Evolutionary conservation across 2,329 filamentous ascomycete species (phyloP).

Genomic region (Cercospora beticola): DNA sequence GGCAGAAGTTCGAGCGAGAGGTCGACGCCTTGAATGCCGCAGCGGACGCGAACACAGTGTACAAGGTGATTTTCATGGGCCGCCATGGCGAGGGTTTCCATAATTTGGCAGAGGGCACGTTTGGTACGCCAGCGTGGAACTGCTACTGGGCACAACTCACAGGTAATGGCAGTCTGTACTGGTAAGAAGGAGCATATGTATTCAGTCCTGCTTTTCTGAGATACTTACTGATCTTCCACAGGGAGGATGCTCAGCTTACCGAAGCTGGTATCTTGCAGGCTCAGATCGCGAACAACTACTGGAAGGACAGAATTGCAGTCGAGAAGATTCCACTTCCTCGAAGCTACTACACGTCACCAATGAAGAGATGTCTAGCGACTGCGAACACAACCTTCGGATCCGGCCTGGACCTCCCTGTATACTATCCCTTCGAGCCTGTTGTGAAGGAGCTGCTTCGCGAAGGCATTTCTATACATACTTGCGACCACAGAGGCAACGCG

Average conservation of each 20-base stretch:
- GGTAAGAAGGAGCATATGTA: conserved; percentile 40
- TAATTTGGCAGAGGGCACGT: conserved; percentile 64
- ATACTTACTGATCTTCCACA: background rate
- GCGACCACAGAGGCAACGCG: conserved; percentile 60
- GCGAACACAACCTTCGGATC: conserved; percentile 60
- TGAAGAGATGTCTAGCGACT: conserved; percentile 63
- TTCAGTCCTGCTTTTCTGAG: background rate
- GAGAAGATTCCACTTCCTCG: conserved; percentile 62
- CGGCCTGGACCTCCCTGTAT: conserved; percentile 53
- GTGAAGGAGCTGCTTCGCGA: conserved; percentile 68
- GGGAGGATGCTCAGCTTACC: conserved; percentile 61
- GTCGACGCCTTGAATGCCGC: conserved; percentile 58
- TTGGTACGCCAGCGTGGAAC: conserved; percentile 68
- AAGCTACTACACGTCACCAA: conserved; percentile 65
- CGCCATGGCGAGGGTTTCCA: conserved; percentile 68
- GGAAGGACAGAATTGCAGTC: conserved; percentile 54
- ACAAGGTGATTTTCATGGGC: conserved; percentile 69
- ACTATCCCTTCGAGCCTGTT: conserved; percentile 56
- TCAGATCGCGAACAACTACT: conserved; percentile 60
- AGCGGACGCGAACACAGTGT: conserved; percentile 54
- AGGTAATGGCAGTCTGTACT: conserved; percentile 63
- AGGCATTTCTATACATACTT: conserved; percentile 66
- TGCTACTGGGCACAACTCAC: conserved; percentile 63
- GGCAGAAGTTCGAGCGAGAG: conserved; percentile 63
- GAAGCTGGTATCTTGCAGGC: conserved; percentile 58